A percentile compares a stretch with the other conserved stretches of the same genome.
Conservation (phyloP, 2,329 filamentous ascomycete species). For the Orbilia javanica region DNA sequence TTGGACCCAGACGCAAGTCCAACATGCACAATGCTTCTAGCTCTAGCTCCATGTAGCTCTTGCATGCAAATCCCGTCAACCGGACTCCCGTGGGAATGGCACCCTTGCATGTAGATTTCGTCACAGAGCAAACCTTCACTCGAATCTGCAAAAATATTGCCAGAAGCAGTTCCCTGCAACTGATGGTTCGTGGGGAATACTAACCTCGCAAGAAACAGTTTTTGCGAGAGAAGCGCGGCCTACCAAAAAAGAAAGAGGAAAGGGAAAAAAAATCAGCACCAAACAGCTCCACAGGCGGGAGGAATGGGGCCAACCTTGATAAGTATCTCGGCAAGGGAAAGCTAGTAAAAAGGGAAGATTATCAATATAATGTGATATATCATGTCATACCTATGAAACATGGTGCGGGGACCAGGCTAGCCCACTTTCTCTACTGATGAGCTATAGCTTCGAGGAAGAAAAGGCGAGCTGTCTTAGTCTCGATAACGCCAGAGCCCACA, state of each 20-base stretch:
- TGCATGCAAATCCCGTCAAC: neutral
- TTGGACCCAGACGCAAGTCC: too few relatives aligned
- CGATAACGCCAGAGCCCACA: neutral
- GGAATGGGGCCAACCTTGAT: neutral
- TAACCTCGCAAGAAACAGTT: neutral
- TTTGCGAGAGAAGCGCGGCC: neutral
- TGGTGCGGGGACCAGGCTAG: constrained; percentile 8
- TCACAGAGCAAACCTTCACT: neutral
- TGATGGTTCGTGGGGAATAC: neutral
- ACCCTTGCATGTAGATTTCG: constrained; percentile 12
- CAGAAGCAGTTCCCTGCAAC: neutral
- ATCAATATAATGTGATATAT: neutral
- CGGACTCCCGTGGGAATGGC: constrained; percentile 11
- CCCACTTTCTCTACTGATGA: constrained; percentile 5
- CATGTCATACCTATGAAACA: constrained; percentile 21
- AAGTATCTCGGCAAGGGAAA: neutral
- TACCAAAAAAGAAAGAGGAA: neutral
- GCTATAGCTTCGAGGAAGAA: neutral
- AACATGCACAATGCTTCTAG: too few relatives aligned
- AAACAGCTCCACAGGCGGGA: neutral
- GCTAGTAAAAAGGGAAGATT: too few relatives aligned
- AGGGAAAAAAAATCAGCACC: neutral
- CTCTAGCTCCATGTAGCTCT: constrained; percentile 19
- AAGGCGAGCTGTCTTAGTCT: neutral
- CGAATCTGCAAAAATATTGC: neutral